Base-by-base conservation (phyloP, 1,139 yeast species). In the Yamadazyma siamensis region DNA sequence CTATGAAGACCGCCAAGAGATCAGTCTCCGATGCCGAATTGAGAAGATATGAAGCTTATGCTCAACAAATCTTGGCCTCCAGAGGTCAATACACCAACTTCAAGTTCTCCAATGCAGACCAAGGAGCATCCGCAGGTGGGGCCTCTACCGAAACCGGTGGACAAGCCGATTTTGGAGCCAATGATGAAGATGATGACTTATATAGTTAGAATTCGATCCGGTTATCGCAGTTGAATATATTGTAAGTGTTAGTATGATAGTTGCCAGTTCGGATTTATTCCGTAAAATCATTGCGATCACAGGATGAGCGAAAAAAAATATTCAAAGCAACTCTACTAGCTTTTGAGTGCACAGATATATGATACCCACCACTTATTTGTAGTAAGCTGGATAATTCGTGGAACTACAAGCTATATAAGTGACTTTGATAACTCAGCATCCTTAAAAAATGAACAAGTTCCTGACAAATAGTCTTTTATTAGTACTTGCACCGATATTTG, bases 1-100 rank as follows among this genome's bases (percentile, higher is more conserved):
- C 99, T 30, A 94, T 94, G 98, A 88, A 89, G 79, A 88, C 97
- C 2, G 98, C 98, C 33, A 84, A 88, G 65, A 85, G 97, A 53
- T 88, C 96, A 34, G 98, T 94, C 35, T 81, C 94, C 27, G 98
- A 94, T 56, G 84, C 96, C 27, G 98, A 94, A 65, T 77, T 94
- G 54, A 91, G 99, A 66, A 91, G 98, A 67, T 94, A 94, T 59
- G 98, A 94, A 68, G 94, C 97, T 11, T 94, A 89, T 54, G 96
- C 98, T 34, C 96, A 88, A 62, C 96, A 91, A 65, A 75, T 94
- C 59, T 94, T 82, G 61, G 86, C 95, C 31, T 85, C 96, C 2
- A 85, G 98, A 64, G 98, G 99, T 36, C 91, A 82, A 62, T 80
- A 79, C 58, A 64, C 86, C 40, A 81, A 79, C 61, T 82, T 83